A percentile compares a stretch with the other conserved stretches of the same genome.
These are phyloP conservation scores for Xenoacremonium recifei DNA, from an alignment of 2,329 filamentous ascomycete genomes.

Conservation along the genomic window DNA sequence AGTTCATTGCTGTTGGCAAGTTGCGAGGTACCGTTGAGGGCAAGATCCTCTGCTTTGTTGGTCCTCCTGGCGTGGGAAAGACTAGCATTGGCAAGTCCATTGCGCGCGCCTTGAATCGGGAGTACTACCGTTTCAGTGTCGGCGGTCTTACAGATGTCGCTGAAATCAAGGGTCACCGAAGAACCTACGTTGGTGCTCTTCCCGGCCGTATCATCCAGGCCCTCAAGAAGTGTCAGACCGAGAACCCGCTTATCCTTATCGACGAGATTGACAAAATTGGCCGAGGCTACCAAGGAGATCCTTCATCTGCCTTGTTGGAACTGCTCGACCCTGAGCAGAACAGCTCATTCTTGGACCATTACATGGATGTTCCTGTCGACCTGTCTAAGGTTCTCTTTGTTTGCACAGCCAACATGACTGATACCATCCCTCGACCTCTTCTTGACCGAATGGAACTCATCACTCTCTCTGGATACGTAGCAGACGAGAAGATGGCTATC, in stretches of 20 bases:
- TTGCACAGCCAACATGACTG: conserved; percentile 98
- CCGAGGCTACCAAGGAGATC: conserved; percentile 92
- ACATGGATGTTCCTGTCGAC: conserved; percentile 97
- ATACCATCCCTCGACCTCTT: conserved; percentile 91
- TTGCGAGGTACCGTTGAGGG: conserved; percentile 95
- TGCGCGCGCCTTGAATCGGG: conserved; percentile 85
- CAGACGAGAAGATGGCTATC: conserved; percentile 98
- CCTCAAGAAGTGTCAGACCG: conserved; percentile 97
- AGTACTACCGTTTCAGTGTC: conserved; percentile 98
- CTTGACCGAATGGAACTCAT: conserved; percentile 98
- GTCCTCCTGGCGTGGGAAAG: conserved; percentile 95
- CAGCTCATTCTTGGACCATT: conserved; percentile 94
- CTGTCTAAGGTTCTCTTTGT: conserved; percentile 97
- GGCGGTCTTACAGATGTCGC: conserved; percentile 96
- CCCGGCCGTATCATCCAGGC: conserved; percentile 97
- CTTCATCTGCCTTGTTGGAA: conserved; percentile 89
- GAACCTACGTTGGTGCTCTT: conserved; percentile 93
- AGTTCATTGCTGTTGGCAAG: conserved; percentile 98
- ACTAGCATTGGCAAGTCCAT: conserved; percentile 99
- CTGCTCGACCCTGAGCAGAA: conserved; percentile 97
- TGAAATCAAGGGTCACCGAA: conserved; percentile 95
- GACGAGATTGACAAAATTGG: conserved; percentile 99
- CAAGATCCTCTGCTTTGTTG: conserved; percentile 97
- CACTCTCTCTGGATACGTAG: conserved; percentile 90
- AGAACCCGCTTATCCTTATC: conserved; percentile 94